Evolutionary conservation across 345 rosid genomes (phyloP).

Genomic region (Boechera divaricarpa): DNA sequence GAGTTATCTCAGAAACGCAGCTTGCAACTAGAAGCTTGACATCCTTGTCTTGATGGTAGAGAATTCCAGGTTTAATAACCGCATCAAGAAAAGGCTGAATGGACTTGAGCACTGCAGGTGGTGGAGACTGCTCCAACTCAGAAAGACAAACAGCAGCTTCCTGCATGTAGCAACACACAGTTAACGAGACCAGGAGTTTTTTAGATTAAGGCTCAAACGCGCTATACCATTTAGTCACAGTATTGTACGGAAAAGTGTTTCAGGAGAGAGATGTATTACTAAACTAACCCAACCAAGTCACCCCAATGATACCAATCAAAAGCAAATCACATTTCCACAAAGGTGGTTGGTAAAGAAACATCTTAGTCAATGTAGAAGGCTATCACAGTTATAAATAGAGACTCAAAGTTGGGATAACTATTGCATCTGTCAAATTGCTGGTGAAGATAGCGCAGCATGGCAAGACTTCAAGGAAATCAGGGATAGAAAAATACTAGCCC

Average conservation of each 20-base stretch:
- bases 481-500: neutral
- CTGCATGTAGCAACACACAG: constrained; percentile 55
- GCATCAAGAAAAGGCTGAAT: constrained; percentile 84
- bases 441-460: neutral
- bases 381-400: neutral
- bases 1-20: constrained; percentile 94
- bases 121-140: constrained; percentile 88
- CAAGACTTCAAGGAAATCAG: too few relatives aligned
- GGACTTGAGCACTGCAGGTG: constrained; percentile 65
- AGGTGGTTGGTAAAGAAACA: constrained; percentile 25
- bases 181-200: neutral
- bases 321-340: constrained; percentile 24
- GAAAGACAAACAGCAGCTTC: constrained; percentile 85
- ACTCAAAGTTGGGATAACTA: neutral
- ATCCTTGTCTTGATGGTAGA: constrained; percentile 93
- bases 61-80: constrained; percentile 77
- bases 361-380: constrained; percentile 7
- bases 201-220: constrained; percentile 8
- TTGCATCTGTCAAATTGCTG: neutral
- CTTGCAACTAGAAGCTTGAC: constrained; percentile 94
- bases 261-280: constrained; percentile 10
- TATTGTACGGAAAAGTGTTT: neutral
- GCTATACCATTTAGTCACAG: constrained; percentile 4
- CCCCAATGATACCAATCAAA: constrained; percentile 31
- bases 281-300: constrained; percentile 25